Base-by-base conservation (phyloP, 2,329 filamentous ascomycete species). In the Colletotrichum karsti region DNA sequence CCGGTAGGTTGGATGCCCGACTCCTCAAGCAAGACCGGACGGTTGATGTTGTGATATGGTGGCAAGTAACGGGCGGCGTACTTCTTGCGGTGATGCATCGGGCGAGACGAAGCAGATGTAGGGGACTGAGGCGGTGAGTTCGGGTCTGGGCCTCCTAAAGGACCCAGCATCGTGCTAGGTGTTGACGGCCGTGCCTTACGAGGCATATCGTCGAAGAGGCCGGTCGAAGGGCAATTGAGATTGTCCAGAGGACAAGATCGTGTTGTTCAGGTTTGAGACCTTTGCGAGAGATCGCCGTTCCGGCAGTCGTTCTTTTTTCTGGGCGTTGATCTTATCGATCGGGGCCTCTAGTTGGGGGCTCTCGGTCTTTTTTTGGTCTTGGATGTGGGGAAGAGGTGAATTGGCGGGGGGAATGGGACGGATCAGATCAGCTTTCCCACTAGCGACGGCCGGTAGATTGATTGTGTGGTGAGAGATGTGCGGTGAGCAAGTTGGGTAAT, bases 91-190 rank as follows among this genome's bases (percentile, higher is more conserved):
- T 77, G 78, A 46, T 77, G 74, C 30, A 75, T 73, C 46, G 46
- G 22, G 15, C 15, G 33, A 63, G 79, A 78, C 61, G 78, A 78
- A 56, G 73, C 59, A 37, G 78, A 76, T 42, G 81, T 83, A 57
- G 83, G 84, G 42, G 83, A 85, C 55, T 83, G 81, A 42, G 83
- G 83, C 70, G 83, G 84, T 72, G 84, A 85, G 63, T 83, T 81
- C 59, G 82, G 83, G 63, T 80, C 78, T 71, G 82, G 83, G 63
- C 80, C 78, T 71, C 71, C 61, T 12, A 78, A 76, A 64, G 74
- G 75, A 63, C 70, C 72, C 63, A 77, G 71, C 70, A 79, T 79
- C 72, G 83, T 77, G 67, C 81, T 80, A 60, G 82, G 82, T 69
- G 82, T 83, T 42, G 80, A 75, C 62, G 81, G 80, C 71, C 79